Base-by-base conservation (phyloP, 176 grass and related monocot species). In the bread wheat (Triticum aestivum) region DNA sequence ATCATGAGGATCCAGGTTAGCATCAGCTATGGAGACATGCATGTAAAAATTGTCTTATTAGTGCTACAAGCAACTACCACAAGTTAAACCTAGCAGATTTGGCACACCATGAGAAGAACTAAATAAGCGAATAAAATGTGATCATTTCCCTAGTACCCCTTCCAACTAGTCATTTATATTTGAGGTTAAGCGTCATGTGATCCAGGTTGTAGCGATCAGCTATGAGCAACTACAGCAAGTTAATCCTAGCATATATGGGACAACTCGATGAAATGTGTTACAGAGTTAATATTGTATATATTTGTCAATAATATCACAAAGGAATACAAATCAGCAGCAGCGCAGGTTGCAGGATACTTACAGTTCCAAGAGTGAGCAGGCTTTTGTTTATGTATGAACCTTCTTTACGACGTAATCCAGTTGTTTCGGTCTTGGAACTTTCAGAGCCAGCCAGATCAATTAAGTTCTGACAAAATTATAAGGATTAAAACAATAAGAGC, bases 371-470 rank as follows among this genome's bases (percentile, higher is more conserved):
- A 73, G 96, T 98, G 74, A 98, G 96, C 75, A 98, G 83, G 87
- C 96, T 98, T 80, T 98, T 98, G 82, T 98, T 98, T 88, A 98
- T 98, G 69, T 95, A 98, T 87, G 96, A 95, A 91, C 96, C 96
- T 83, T 98, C 96, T 85, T 98, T 98, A 56, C 96, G 93, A 54
- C 96, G 88, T 83, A 98, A 85, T 54, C 96, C 96, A 82, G 92
- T 96, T 87, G 96, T 98, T 93, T 98, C 96, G 73, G 96, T 91
- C 85, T 98, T 98, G 9, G 96, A 98, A 87, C 96, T 98, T 91
- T 98, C 96, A 58, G 93, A 98, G 2, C 96, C 96, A 75, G 96
- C 96, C 85, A 98, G 93, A 76, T 98, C 96, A 94, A 98, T 98
- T 84, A 98, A 92, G 82, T 98, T 94, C 96, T 98, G 82, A 77